Evolutionary conservation across 352 stramenopile species (phyloP).

Genomic region (Phytophthora rubi): DNA sequence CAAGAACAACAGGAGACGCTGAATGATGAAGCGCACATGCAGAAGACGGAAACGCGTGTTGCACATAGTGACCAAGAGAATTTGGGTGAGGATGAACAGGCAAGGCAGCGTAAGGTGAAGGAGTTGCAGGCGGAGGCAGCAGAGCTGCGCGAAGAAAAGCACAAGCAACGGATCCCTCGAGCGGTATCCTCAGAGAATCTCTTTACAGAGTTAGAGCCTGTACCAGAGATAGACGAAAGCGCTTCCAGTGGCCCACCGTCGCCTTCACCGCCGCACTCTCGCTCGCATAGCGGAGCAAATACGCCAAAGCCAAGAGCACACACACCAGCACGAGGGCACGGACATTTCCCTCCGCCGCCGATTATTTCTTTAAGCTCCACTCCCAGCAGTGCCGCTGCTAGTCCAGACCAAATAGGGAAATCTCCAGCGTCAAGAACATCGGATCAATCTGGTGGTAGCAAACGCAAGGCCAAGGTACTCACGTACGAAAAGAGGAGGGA

Average conservation of each 20-base stretch:
- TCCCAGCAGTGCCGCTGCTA: conserved; percentile 35
- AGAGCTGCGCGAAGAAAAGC: conserved; percentile 33
- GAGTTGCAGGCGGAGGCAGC: conserved; percentile 15
- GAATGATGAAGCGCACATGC: neutral
- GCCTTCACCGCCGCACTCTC: conserved; percentile 34
- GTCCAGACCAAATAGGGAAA: conserved; percentile 23
- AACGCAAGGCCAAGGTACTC: conserved; percentile 27
- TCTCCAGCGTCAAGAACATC: conserved; percentile 29
- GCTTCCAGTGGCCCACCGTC: conserved; percentile 36
- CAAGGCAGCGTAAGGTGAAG: conserved; percentile 27
- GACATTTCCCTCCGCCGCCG: conserved; percentile 26
- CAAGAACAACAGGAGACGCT: conserved; percentile 32
- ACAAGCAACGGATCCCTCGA: conserved; percentile 29
- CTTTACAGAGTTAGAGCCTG: conserved; percentile 50
- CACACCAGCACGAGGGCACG: conserved; percentile 16
- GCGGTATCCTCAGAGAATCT: conserved; percentile 36
- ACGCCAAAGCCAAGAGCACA: conserved; percentile 24
- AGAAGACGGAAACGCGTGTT: conserved; percentile 11
- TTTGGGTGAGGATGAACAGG: conserved; percentile 18
- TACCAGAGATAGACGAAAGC: conserved; percentile 63
- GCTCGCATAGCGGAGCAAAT: conserved; percentile 33
- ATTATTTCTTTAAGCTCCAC: conserved; percentile 36
- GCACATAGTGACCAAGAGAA: conserved; percentile 14
- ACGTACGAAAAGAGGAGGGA: conserved; percentile 70
- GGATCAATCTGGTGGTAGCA: conserved; percentile 25